Evolutionary conservation across 192 early-diverging fungal genomes (phyloP).

Genomic region (Podila epigama): DNA sequence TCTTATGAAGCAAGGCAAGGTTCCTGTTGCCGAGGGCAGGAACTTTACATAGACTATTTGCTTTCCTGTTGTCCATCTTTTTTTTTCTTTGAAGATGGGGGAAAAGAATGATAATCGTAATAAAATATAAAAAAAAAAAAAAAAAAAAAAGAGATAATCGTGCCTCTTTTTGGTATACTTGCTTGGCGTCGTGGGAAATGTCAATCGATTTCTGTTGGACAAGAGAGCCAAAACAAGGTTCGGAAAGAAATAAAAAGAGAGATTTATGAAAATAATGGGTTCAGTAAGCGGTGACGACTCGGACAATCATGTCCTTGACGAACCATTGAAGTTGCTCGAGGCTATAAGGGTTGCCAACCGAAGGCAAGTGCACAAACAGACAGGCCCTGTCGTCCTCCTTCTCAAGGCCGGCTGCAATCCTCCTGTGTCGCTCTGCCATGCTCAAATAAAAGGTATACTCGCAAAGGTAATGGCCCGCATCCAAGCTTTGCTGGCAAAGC

Average conservation of each 20-base stretch:
- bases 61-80: not conserved
- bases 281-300: constrained; percentile 3
- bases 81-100: not conserved
- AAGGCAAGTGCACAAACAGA: constrained; percentile 44
- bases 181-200: too few species aligned
- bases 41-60: not conserved
- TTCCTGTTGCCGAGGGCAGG: constrained; percentile 22
- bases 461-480: constrained; percentile 67
- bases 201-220: too few species aligned
- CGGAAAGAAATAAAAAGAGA: too few species aligned
- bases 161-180: too few species aligned
- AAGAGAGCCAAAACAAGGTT: too few species aligned
- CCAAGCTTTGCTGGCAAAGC: constrained; percentile 45
- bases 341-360: constrained; percentile 33
- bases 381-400: constrained; percentile 27
- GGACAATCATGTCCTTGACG: constrained; percentile 36
- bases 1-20: constrained; percentile 10
- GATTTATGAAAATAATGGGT: not conserved
- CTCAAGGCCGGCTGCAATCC: constrained; percentile 18
- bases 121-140: constrained; percentile 1
- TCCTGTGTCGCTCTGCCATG: constrained; percentile 41
- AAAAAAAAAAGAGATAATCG: not conserved
- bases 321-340: constrained; percentile 39
- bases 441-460: constrained; percentile 67
- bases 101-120: not conserved